Evolutionary conservation across 2,329 filamentous ascomycete genomes (phyloP).

Genomic region (Colletotrichum noveboracense): DNA sequence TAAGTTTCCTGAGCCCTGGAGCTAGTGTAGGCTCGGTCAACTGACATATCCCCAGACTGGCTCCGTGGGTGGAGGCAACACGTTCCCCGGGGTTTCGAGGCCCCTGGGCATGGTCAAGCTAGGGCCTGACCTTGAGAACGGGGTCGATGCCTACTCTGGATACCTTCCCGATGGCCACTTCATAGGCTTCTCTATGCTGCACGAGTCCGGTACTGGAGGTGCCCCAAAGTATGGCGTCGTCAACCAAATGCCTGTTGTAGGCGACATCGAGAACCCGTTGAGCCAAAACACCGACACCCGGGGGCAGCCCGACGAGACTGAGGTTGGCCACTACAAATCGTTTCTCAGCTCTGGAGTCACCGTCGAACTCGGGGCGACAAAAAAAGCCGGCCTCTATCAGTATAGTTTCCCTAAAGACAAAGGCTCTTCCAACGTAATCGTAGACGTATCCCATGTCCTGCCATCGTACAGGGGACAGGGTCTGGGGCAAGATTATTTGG

Average conservation of each 20-base stretch:
- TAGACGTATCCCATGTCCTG: slow-evolving; percentile 71
- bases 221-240: slow-evolving; percentile 74
- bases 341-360: slow-evolving; percentile 58
- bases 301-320: slow-evolving; percentile 52
- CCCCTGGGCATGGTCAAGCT: slow-evolving; percentile 56
- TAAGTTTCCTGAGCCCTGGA: slow-evolving; percentile 24
- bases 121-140: slow-evolving; percentile 53
- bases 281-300: slow-evolving; percentile 59
- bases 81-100: slow-evolving; percentile 53
- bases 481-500: slow-evolving; percentile 66
- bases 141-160: slow-evolving; percentile 57
- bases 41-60: slow-evolving; percentile 44
- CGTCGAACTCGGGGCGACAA: slow-evolving; percentile 62
- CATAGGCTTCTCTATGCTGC: slow-evolving; percentile 67
- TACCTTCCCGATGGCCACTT: slow-evolving; percentile 57
- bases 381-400: slow-evolving; percentile 63
- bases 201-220: slow-evolving; percentile 71
- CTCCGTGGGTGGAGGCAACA: slow-evolving; percentile 50
- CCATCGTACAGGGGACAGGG: slow-evolving; percentile 65
- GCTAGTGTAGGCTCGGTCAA: not conserved
- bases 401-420: slow-evolving; percentile 59
- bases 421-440: slow-evolving; percentile 51
- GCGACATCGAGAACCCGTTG: slow-evolving; percentile 57
- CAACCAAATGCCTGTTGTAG: slow-evolving; percentile 61
- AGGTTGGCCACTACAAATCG: slow-evolving; percentile 67